Conservation (phyloP, 805 yeast species). For the Saccharomycopsis schoenii region DNA sequence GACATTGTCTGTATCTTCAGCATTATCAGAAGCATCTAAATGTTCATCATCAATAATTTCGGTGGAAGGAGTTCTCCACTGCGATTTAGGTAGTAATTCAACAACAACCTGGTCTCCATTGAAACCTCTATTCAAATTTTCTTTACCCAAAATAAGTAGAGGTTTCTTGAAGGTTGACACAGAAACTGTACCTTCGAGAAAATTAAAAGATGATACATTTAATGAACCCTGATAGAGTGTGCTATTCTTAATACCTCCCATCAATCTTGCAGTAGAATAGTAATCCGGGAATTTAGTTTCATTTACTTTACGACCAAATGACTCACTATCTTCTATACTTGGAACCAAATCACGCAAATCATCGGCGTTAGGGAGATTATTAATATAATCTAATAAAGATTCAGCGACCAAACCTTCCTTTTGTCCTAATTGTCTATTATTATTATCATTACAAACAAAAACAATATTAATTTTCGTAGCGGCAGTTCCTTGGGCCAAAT, state of each 20-base stretch:
- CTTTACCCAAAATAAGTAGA: conserved; percentile 69
- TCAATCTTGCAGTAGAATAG: conserved; percentile 66
- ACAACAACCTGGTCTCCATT: conserved; percentile 88
- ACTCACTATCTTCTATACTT: conserved; percentile 33
- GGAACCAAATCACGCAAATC: conserved; percentile 75
- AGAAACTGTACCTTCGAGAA: conserved; percentile 75
- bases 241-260: conserved; percentile 87
- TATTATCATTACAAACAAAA: conserved; percentile 69
- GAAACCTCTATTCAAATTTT: conserved; percentile 80
- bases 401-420: conserved; percentile 44
- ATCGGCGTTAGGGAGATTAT: conserved; percentile 57
- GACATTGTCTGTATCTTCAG: conserved; percentile 41
- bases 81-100: conserved; percentile 72
- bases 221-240: conserved; percentile 79
- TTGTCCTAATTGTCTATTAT: conserved; percentile 49
- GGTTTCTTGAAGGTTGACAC: conserved; percentile 72
- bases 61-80: conserved; percentile 83
- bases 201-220: conserved; percentile 74
- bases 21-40: conserved; percentile 48
- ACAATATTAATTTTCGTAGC: conserved; percentile 35
- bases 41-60: conserved; percentile 69
- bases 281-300: conserved; percentile 68
- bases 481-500: conserved; percentile 35
- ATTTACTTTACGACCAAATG: conserved; percentile 21
- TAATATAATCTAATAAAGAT: conserved; percentile 54